Base-by-base conservation (phyloP, 805 yeast species). In the Cyberlindnera americana region DNA sequence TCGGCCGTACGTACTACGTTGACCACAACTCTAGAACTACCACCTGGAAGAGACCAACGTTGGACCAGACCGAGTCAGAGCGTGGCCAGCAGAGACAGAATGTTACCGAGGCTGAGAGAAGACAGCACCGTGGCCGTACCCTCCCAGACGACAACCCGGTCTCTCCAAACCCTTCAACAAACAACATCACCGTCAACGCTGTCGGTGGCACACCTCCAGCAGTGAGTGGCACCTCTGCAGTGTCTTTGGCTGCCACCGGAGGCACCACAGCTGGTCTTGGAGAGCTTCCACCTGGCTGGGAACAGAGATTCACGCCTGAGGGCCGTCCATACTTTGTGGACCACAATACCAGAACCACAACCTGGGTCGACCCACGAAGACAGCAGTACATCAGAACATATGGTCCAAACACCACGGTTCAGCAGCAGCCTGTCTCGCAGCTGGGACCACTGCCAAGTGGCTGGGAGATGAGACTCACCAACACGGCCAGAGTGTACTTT, bases 311-410 rank as follows among this genome's bases (percentile, higher is more conserved):
- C 56, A 93, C 99, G 6, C 95, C 95, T 19, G 99, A 93, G 66
- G 99, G 99, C 28, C 79, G 99, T 61, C 95, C 98, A 7, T 93
- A 93, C 66, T 93, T 90, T 62, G 99, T 93, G 35, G 99, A 93
- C 64, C 99, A 93, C 68, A 93, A 93, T 64, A 93, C 99, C n/a
- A 78, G 99, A 64, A 93, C 99, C 1, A 93, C 99, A 4, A 93
- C 99, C 11, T 93, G 99, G 99, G 99, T 93, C 33, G 99, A 93
- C 64, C 99, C 99, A 50, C 79, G 99, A 66, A 81, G 99, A 65
- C 99, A 93, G 67, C 99, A 93, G 69, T 93, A 88, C 64, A 93
- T 93, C 54, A 83, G 97, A 62, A 88, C 95, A 46, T 89, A 85
- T 62, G 98, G 96, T 19, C 90, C 76, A 65, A 72, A 74, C 47